phyloP scores from a whole-genome alignment of 352 stramenopile species.

The Phytopythium montanum region DNA sequence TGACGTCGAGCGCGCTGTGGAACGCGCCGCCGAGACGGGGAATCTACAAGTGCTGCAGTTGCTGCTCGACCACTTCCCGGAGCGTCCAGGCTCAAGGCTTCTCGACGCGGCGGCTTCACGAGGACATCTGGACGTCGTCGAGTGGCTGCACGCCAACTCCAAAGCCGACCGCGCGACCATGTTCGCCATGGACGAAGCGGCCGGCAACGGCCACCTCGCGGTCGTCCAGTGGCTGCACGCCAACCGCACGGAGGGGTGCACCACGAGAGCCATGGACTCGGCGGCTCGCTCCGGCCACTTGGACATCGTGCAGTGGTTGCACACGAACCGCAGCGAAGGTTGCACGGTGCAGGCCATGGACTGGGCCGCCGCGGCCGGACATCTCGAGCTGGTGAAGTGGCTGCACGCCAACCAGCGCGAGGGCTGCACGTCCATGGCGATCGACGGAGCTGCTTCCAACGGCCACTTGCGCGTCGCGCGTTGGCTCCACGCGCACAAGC shows the following conservation, averaged over 20 bases:
- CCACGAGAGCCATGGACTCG: background rate
- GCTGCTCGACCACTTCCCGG: background rate
- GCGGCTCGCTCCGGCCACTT: conserved; percentile 25
- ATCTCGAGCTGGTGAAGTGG: conserved; percentile 1
- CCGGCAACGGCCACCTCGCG: conserved; percentile 1
- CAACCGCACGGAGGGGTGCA: background rate
- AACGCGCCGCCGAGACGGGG: background rate
- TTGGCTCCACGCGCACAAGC: conserved; percentile 4
- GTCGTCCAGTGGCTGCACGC: conserved; percentile 2
- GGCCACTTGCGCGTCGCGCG: background rate
- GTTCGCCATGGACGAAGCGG: conserved; percentile 5
- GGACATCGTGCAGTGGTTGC: conserved; percentile 48
- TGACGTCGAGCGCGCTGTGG: background rate
- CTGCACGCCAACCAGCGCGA: background rate
- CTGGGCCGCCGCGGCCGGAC: background rate
- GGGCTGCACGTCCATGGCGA: conserved; percentile 5
- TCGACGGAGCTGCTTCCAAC: conserved; percentile 1
- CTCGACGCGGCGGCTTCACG: background rate
- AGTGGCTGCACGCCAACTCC: conserved; percentile 5
- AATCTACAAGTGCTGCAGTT: background rate
- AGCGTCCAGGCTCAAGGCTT: background rate
- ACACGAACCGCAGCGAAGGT: conserved; percentile 49
- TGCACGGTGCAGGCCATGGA: conserved; percentile 25
- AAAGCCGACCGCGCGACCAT: background rate
- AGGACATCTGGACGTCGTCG: background rate